These are phyloP conservation scores for Tinospora cordifolia DNA, from an alignment of 164 flowering plant species.

Conservation along the genomic window DNA sequence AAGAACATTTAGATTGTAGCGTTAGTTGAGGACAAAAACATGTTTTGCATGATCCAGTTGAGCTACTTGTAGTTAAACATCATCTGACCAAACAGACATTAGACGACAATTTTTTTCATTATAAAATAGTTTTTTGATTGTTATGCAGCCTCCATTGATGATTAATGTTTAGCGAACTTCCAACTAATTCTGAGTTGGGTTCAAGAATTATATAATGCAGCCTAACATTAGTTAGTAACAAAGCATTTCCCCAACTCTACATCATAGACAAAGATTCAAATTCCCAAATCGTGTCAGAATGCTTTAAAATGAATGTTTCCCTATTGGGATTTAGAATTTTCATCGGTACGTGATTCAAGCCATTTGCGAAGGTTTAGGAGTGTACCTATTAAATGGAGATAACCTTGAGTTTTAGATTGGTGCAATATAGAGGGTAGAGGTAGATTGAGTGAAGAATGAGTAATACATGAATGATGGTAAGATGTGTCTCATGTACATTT, in stretches of 20 bases:
- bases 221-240: background rate
- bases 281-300: background rate
- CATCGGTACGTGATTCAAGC: background rate
- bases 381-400: background rate
- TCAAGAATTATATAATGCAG: background rate
- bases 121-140: background rate
- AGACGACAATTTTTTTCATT: background rate
- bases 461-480: background rate
- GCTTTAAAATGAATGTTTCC: background rate
- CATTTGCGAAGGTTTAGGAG: background rate
- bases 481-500: background rate
- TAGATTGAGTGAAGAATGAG: background rate
- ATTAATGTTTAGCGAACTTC: background rate
- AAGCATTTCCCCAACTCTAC: too few species aligned
- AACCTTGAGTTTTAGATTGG: background rate
- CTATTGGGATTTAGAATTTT: background rate
- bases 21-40: background rate
- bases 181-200: too few species aligned
- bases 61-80: background rate
- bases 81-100: background rate
- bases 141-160: background rate
- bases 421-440: background rate
- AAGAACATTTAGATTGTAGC: background rate
- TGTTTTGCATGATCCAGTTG: background rate
- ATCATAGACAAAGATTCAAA: background rate